Conservation (phyloP, 2,329 filamentous ascomycete genomes). For the Fusarium virguliforme region DNA sequence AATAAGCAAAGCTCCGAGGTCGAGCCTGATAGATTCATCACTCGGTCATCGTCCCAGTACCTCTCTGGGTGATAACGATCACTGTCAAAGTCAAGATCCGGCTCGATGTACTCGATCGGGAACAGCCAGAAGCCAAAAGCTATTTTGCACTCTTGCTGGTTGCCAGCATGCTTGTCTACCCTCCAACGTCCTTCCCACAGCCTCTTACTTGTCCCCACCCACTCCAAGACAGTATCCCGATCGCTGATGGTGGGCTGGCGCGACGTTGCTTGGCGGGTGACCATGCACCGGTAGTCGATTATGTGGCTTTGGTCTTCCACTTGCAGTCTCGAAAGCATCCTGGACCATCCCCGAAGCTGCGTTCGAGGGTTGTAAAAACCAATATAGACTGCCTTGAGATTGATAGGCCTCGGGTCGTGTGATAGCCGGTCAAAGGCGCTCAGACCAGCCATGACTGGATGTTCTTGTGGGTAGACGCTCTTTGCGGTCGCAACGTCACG, state of each 20-base stretch:
- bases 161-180: too few species aligned
- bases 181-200: not conserved
- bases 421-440: not conserved
- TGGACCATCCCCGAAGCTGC: not conserved
- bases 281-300: not conserved
- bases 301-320: not conserved
- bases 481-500: not conserved
- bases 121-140: constrained; percentile 6
- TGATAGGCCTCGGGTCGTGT: not conserved
- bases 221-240: not conserved
- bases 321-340: constrained; percentile 4
- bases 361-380: not conserved
- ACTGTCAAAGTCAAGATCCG: not conserved
- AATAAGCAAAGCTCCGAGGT: not conserved
- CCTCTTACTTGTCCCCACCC: not conserved
- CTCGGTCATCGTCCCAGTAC: not conserved
- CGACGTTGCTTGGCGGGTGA: not conserved
- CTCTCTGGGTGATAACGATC: not conserved
- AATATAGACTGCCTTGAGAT: not conserved
- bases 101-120: not conserved
- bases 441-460: not conserved
- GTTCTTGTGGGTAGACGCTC: not conserved
- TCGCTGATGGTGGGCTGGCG: not conserved
- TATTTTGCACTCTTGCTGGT: not conserved
- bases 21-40: not conserved